Percentiles rank a stretch among this genome's conserved stretches.
These are phyloP conservation scores for Zoysia matrella DNA, from an alignment of 202 grass and related monocot species.

Conservation along the genomic window DNA sequence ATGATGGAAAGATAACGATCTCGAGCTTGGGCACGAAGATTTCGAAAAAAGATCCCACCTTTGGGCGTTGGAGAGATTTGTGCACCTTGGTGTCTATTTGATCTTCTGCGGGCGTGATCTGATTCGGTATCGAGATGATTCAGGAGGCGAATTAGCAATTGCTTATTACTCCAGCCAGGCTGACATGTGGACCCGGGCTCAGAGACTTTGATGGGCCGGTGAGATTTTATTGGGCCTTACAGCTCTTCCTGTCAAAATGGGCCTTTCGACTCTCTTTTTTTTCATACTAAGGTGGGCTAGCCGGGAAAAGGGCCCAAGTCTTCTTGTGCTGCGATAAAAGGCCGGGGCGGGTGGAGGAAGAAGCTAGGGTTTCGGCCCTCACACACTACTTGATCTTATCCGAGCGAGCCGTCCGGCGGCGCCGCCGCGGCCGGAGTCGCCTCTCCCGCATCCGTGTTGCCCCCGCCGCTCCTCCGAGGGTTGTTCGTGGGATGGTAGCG, in stretches of 20 bases:
- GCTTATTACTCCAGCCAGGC: neutral
- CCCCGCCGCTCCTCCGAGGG: neutral
- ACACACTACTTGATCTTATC: conserved; percentile 77
- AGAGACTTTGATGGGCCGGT: neutral
- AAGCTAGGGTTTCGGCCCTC: conserved; percentile 54
- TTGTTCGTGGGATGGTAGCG: conserved; percentile 29
- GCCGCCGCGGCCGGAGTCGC: conserved; percentile 31
- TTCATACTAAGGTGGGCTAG: neutral
- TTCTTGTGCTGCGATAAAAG: conserved; percentile 8
- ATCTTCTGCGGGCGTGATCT: conserved; percentile 38
- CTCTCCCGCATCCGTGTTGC: conserved; percentile 15
- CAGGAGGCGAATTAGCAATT: neutral
- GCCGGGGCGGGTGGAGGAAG: neutral
- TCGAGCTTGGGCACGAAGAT: conserved; percentile 3
- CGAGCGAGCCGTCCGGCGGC: conserved; percentile 38
- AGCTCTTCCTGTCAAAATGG: neutral
- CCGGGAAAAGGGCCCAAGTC: neutral
- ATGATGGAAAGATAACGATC: neutral
- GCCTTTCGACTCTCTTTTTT: no score
- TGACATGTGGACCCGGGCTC: neutral
- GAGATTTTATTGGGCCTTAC: neutral
- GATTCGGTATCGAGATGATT: conserved; percentile 29
- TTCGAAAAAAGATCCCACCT: conserved; percentile 22
- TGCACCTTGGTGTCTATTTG: neutral
- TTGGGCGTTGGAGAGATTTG: conserved; percentile 13